These are phyloP conservation scores for Termitomyces sp. DNA, from an alignment of 768 basidiomycete species.

Conservation along the genomic window DNA sequence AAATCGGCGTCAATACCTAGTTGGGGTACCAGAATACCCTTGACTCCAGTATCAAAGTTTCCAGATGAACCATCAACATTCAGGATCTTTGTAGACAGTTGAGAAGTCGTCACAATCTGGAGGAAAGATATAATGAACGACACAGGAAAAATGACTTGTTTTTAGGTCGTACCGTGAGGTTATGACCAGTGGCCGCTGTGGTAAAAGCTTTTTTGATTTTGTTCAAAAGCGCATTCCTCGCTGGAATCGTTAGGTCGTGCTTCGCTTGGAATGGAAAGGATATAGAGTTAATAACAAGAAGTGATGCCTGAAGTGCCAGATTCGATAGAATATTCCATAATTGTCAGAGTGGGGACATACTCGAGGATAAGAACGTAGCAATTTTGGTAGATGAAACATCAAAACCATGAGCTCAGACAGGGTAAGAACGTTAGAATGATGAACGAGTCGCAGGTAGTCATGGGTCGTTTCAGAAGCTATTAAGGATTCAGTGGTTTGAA, in stretches of 20 bases:
- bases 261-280: constrained; percentile 60
- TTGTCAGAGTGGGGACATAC: constrained; percentile 23
- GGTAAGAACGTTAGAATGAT: constrained; percentile 37
- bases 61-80: constrained; percentile 59
- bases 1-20: constrained; percentile 37
- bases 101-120: constrained; percentile 51
- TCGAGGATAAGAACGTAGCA: constrained; percentile 38
- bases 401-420: constrained; percentile 55
- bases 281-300: constrained; percentile 63
- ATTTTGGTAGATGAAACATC: constrained; percentile 43
- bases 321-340: neutral
- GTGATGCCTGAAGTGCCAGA: constrained; percentile 33
- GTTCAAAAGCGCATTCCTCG: constrained; percentile 40
- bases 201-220: constrained; percentile 48
- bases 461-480: constrained; percentile 10
- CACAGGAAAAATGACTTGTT: neutral
- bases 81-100: constrained; percentile 64
- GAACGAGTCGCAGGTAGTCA: constrained; percentile 22
- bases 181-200: constrained; percentile 38
- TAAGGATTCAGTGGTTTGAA: neutral
- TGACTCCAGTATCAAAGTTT: constrained; percentile 58
- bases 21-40: constrained; percentile 60
- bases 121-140: neutral
- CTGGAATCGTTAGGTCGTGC: constrained; percentile 29
- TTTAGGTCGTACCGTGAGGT: constrained; percentile 37